Conservation (phyloP, 768 basidiomycete genomes). For the Plicaturopsis crispa region DNA sequence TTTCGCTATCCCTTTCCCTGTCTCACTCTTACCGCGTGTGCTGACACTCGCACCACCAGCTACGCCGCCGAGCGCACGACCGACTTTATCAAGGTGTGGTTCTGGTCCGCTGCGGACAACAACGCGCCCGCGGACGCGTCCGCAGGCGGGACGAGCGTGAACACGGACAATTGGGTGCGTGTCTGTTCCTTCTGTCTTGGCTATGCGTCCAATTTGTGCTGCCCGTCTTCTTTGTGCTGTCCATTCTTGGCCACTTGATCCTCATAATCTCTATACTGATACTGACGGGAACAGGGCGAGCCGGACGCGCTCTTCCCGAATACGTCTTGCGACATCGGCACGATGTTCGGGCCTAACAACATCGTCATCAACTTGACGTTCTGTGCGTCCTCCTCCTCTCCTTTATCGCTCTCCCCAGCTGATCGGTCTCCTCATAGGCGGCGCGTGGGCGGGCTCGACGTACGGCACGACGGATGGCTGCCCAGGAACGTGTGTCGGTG, state of each 20-base stretch:
- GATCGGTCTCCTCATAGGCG: conserved; percentile 30
- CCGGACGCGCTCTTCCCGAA: conserved; percentile 25
- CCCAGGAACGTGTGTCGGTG: conserved; percentile 45
- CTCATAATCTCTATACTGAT: not conserved
- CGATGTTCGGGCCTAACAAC: conserved; percentile 24
- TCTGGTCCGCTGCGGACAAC: conserved; percentile 28
- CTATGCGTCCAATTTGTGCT: no score
- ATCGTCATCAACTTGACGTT: conserved; percentile 46
- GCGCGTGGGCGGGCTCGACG: conserved; percentile 47
- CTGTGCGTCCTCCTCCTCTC: conserved; percentile 32
- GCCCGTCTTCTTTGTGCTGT: not conserved
- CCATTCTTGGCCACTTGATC: not conserved
- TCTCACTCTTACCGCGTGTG: no score
- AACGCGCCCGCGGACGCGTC: conserved; percentile 18
- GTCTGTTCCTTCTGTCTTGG: no score
- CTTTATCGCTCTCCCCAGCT: conserved; percentile 1
- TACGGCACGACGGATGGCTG: conserved; percentile 44
- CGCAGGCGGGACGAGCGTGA: conserved; percentile 10
- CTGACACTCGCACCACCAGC: no score
- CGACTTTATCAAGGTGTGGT: conserved; percentile 31
- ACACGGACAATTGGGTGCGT: conserved; percentile 24
- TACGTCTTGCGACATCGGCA: conserved; percentile 26
- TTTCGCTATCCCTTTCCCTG: no score
- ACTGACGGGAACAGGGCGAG: no score
- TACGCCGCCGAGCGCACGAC: conserved; percentile 32